Percentiles rank a stretch among this genome's conserved stretches.
These are phyloP conservation scores for Gastrolobium villosum DNA, from an alignment of 306 rosid species.

Conservation along the genomic window DNA sequence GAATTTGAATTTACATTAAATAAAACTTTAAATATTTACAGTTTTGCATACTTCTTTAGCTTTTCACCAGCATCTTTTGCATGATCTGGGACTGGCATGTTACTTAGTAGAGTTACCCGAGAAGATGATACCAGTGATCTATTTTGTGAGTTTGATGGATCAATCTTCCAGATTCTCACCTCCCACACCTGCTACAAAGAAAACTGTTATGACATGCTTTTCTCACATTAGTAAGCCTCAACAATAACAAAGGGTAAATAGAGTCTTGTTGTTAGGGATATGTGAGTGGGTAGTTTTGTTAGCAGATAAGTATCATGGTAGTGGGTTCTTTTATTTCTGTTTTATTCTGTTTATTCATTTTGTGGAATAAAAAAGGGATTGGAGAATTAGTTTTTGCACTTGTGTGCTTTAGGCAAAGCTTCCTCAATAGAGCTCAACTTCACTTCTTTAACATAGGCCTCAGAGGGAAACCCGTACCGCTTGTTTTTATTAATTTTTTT, in stretches of 20 bases:
- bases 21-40: constrained; percentile 33
- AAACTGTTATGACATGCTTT: constrained; percentile 34
- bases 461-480: too few species aligned
- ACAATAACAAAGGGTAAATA: neutral
- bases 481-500: too few species aligned
- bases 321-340: too few species aligned
- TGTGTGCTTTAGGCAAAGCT: too few species aligned
- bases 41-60: constrained; percentile 68
- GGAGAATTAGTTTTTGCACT: too few species aligned
- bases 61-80: constrained; percentile 61
- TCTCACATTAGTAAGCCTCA: constrained; percentile 3
- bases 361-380: too few species aligned
- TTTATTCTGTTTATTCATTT: too few species aligned
- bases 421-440: too few species aligned
- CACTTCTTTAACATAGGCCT: too few species aligned
- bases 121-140: constrained; percentile 71
- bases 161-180: constrained; percentile 71
- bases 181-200: constrained; percentile 77
- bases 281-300: too few species aligned
- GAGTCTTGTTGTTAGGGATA: neutral
- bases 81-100: constrained; percentile 77
- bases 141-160: constrained; percentile 62
- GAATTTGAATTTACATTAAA: neutral
- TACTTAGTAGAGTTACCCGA: constrained; percentile 77
- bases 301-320: too few species aligned